A percentile compares a stretch with the other conserved stretches of the same genome.
phyloP scores from a whole-genome alignment of 2,329 filamentous ascomycete species.

The Fusarium pseudoanthophilum region DNA sequence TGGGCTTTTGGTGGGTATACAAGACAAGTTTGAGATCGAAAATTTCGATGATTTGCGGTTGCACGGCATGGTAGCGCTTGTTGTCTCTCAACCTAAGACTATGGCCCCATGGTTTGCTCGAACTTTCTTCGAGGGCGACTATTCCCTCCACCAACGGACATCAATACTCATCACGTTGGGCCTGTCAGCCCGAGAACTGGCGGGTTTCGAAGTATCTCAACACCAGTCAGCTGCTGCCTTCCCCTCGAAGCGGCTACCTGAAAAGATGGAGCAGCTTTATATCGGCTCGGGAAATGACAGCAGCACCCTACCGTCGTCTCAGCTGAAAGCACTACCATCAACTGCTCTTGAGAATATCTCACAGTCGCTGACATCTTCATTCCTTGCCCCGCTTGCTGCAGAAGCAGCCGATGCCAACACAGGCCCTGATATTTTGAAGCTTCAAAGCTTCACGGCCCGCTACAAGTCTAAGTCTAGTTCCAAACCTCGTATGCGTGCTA shows the following conservation, averaged over 20 bases:
- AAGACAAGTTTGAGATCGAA: constrained; percentile 86
- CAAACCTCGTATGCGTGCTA: constrained; percentile 62
- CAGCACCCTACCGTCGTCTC: constrained; percentile 44
- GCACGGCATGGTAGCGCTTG: constrained; percentile 83
- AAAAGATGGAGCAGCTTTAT: constrained; percentile 79
- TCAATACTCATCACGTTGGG: constrained; percentile 85
- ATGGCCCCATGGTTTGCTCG: constrained; percentile 88
- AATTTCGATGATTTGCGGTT: constrained; percentile 79
- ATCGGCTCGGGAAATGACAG: constrained; percentile 48
- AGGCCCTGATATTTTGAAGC: constrained; percentile 86
- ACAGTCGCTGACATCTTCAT: constrained; percentile 72
- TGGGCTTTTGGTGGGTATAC: constrained; percentile 78
- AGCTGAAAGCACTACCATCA: constrained; percentile 62
- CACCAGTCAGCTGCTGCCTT: constrained; percentile 68
- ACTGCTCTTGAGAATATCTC: constrained; percentile 76
- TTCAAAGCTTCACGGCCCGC: constrained; percentile 83
- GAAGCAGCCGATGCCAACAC: constrained; percentile 81
- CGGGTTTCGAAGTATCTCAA: constrained; percentile 74
- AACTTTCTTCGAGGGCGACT: constrained; percentile 91
- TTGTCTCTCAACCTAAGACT: constrained; percentile 77
- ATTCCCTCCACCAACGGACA: constrained; percentile 85
- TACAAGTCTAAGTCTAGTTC: constrained; percentile 50
- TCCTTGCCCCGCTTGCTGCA: constrained; percentile 85
- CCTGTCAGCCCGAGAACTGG: constrained; percentile 83
- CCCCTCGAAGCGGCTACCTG: constrained; percentile 82